Evolutionary conservation across 306 rosid species (phyloP), one percentile per base, ranked within the genome.

Genomic region (Quercus glauca): DNA sequence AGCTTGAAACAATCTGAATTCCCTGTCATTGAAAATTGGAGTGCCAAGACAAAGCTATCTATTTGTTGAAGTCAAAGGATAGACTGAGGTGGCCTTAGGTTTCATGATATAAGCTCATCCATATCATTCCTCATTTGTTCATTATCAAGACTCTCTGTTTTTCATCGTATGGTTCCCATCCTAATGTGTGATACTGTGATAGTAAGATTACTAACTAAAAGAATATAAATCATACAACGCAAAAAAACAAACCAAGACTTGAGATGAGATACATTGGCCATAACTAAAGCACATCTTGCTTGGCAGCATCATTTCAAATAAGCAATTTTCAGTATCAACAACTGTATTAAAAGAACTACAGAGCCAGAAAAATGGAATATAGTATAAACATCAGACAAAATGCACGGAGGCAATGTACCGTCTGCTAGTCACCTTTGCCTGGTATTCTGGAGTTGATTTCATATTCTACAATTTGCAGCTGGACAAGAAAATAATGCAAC

Each of bases 401-500:
- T 74, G 55, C 20, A 43, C 61, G 4, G 6, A 52, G 76, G 63
- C 73, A 52, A 67, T 58, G 78, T 67, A 51, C 77, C 58, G 59
- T 67, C 80, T 23, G 52, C 35, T 37, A 69, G 56, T 76, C 80
- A 69, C 75, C 82, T 76, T 67, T 74, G 33, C 69, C 80, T 29
- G 70, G 41, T 29, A 5, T 29, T 64, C 70, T 20, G 73, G 49
- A 51, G 76, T 73, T n/a, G 63, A 77, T 64, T 79, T 86, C 92
- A 93, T 81, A 93, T 93, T 77, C 97, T 85, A 83, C 97, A 93
- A 86, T 89, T 91, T 80, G 94, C 91, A 85, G 92, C 97, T 93
- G 92, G 56, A 85, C 5, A 73, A 78, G 45, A 78, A 80, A 75
- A 75, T 6, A 80, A 26, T 81, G 57, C 55, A 80, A 76, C 18